Conservation (phyloP, 306 rosid genomes). For the Erythrophleum fordii region DNA sequence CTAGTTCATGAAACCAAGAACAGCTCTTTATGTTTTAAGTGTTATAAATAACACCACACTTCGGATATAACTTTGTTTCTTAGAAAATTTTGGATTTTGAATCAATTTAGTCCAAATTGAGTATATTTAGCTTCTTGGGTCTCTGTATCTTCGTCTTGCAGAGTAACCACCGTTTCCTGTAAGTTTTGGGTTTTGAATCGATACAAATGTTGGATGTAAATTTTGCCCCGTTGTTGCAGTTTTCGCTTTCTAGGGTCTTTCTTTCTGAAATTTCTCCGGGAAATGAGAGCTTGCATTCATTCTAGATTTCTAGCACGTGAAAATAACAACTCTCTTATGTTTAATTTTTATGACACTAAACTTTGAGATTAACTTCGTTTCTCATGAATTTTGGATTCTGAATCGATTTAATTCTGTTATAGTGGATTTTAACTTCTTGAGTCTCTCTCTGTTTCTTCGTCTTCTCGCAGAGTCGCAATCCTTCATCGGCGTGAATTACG, state of each 20-base stretch:
- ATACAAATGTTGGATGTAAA: not conserved
- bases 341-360: not conserved
- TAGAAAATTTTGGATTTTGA: conserved; percentile 12
- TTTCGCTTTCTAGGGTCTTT: conserved; percentile 5
- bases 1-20: not conserved
- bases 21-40: not conserved
- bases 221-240: not conserved
- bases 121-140: not conserved
- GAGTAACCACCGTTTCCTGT: conserved; percentile 1
- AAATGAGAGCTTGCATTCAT: not conserved
- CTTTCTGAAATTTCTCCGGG: not conserved
- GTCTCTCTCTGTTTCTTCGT: not conserved
- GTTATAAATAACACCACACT: too few relatives aligned
- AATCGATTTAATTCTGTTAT: not conserved
- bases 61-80: not conserved
- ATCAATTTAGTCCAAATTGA: not conserved
- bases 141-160: conserved; percentile 18
- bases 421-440: not conserved
- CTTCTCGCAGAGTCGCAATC: conserved; percentile 58
- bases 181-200: not conserved
- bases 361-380: not conserved
- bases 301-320: not conserved
- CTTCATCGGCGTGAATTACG: conserved; percentile 76
- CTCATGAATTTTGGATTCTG: conserved; percentile 6
- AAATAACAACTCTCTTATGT: not conserved